Percentiles rank a stretch among this genome's conserved stretches.
phyloP scores from a whole-genome alignment of 345 rosid species.

The Anacardium occidentale region DNA sequence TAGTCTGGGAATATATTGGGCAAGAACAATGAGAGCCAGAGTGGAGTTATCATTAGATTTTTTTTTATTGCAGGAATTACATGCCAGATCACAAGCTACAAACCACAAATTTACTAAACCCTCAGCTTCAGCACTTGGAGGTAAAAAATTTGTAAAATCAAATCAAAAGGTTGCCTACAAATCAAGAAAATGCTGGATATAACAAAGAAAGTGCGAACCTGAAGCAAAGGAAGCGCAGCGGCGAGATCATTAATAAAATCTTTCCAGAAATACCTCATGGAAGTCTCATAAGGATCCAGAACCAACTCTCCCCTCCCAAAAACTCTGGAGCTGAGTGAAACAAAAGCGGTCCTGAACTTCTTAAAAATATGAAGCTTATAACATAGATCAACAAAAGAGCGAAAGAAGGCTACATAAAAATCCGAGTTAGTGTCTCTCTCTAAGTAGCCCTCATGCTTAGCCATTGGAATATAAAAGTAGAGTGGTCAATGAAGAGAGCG shows the following conservation, averaged over 20 bases:
- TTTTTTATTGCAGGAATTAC: conserved; percentile 56
- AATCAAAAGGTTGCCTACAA: not conserved
- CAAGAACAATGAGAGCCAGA: conserved; percentile 61
- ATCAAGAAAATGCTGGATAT: not conserved
- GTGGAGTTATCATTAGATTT: conserved; percentile 68
- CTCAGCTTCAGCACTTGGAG: not conserved
- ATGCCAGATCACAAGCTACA: conserved; percentile 70
- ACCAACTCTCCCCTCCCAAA: conserved; percentile 91
- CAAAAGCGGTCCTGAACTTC: conserved; percentile 84
- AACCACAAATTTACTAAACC: not conserved
- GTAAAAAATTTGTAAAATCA: too few species aligned
- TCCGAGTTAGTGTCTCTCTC: conserved; percentile 45
- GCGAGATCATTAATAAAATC: conserved; percentile 80
- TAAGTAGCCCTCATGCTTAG: conserved; percentile 59
- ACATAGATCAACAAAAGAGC: conserved; percentile 65
- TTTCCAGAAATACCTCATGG: conserved; percentile 55
- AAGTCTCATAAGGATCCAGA: conserved; percentile 72
- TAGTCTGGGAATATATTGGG: conserved; percentile 76
- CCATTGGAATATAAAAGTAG: conserved; percentile 67
- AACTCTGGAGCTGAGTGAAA: conserved; percentile 68
- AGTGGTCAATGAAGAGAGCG: conserved; percentile 84
- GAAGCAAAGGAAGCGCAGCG: conserved; percentile 83
- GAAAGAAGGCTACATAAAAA: conserved; percentile 56
- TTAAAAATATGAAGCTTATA: conserved; percentile 59
- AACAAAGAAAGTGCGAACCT: conserved; percentile 30